Base-by-base conservation (phyloP, 2,329 filamentous ascomycete genomes). In the Fusarium marasasianum region DNA sequence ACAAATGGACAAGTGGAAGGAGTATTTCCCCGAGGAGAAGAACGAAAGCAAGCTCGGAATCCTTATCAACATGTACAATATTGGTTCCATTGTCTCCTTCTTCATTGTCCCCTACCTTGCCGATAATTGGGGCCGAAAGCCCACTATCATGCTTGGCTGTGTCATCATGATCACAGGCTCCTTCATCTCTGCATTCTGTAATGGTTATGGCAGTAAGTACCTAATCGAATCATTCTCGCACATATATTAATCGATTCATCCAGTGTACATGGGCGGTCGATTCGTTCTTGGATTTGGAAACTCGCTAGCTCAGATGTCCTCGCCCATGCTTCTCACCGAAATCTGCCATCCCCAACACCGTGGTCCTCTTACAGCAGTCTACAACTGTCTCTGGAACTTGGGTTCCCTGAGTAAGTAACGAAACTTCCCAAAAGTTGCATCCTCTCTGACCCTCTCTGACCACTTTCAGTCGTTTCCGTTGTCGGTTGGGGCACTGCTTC, bases 301-400 rank as follows among this genome's bases (percentile, higher is more conserved):
- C 82, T 89, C 88, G 55, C 82, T 92, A 56, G 85, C 90, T 0
- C 90, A 92, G 76, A 89, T 91, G 82, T 87, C 88, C 9, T 91
- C 90, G 18, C 91, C 91, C 8, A 84, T 92, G 56, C 85, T 92
- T 13, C 85, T 92, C 17, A 90, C 89, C 8, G 91, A 93, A 83
- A 87, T 93, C 69, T 90, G 88, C 81, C 91, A 93, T 78, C 91
- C 91, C 31, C 91, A 92, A 78, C 91, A 93, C 78, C 89, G 91
- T 78, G 91, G 87, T 37, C 88, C 87, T 35, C 86, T 92, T 54
- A 92, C 91, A 3, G 86, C 91, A 20, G 86, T 92, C 66, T 92
- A 92, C 82, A 92, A 93, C 81, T 91, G 89, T 75, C 81, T 92
- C 59, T 93, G 90, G 90, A 91, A 92, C 79, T 80, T 90, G 63